Evolutionary conservation across 2,329 filamentous ascomycete species (phyloP).

Genomic region (Colletotrichum truncatum): DNA sequence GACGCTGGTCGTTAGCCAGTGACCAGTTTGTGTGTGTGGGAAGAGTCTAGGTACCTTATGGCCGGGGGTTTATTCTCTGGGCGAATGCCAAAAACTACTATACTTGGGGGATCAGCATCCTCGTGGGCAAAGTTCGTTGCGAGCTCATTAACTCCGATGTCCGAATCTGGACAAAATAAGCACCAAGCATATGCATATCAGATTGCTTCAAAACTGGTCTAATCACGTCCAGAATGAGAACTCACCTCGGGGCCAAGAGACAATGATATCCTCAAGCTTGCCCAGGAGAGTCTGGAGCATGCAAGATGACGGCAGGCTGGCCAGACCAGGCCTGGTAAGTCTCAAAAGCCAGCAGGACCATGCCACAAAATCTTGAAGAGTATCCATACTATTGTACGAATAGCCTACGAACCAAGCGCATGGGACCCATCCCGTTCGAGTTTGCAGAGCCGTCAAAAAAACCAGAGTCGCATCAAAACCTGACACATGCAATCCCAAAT

Average conservation of each 20-base stretch:
- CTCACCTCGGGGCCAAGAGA: too few species aligned
- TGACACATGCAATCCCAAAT: conserved; percentile 19
- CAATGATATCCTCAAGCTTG: not conserved
- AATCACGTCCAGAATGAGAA: not conserved
- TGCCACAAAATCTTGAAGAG: too few species aligned
- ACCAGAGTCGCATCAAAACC: conserved; percentile 20
- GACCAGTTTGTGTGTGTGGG: too few species aligned
- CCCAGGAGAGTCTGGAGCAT: not conserved
- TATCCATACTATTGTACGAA: too few species aligned
- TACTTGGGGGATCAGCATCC: not conserved
- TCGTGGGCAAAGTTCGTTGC: not conserved
- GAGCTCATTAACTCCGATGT: not conserved
- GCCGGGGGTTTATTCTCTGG: not conserved
- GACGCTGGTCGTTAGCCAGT: not conserved
- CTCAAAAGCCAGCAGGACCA: not conserved
- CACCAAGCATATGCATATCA: not conserved
- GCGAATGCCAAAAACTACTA: not conserved
- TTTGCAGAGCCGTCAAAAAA: not conserved
- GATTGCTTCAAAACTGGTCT: not conserved
- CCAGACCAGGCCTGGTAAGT: not conserved
- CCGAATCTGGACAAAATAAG: not conserved
- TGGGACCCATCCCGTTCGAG: conserved; percentile 19
- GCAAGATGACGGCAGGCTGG: not conserved
- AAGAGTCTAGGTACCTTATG: too few species aligned
- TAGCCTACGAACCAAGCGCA: conserved; percentile 1